Evolutionary conservation across 2,329 filamentous ascomycete species (phyloP), one percentile per base, ranked within the genome.

Genomic region (Macroventuria anomochaeta): DNA sequence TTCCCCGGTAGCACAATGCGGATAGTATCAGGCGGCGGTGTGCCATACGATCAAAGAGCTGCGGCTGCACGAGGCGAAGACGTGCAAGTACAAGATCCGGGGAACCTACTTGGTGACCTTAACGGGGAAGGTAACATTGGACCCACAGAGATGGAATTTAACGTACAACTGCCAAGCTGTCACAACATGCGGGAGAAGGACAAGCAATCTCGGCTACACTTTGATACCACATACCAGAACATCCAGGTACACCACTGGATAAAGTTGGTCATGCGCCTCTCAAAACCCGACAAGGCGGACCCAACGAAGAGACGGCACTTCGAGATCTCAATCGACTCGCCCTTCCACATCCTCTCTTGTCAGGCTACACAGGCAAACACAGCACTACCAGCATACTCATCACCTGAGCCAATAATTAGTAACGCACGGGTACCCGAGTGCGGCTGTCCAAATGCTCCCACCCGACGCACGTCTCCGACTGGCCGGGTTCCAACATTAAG

Each of bases 221-320:
- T 93, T 46, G 92, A 96, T 70, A 96, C 91, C 48, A 96, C 91
- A 52, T 96, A 93, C 81, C 89, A 91, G 69, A 96, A 96, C 59
- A 93, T 96, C 46, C 91, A 95, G 67, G 92, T 97, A 47, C 91
- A 91, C 71, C 93, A 97, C 72, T 96, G 92, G 92, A 96, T 97
- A 74, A 96, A 96, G 90, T 91, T 96, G 68, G 91, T 96, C 57
- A 90, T 97, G 86, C 88, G 93, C 46, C 87, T 97, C 39, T 96
- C 92, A 25, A 91, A 91, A 64, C 80, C 89, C 12, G 93, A 96
- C 64, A 84, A 87, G 32, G 85, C 88, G 10, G 90, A 96, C 65
- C 87, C 91, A 0, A 81, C 80, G 1, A 93, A 93, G 69, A 85
- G 92, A 59, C 85, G 92, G 28, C 93, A 96, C 71, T 97, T 96